Evolutionary conservation across 495 filamentous ascomycete genomes (phyloP).

Genomic region (Barbatosphaeria neglecta): DNA sequence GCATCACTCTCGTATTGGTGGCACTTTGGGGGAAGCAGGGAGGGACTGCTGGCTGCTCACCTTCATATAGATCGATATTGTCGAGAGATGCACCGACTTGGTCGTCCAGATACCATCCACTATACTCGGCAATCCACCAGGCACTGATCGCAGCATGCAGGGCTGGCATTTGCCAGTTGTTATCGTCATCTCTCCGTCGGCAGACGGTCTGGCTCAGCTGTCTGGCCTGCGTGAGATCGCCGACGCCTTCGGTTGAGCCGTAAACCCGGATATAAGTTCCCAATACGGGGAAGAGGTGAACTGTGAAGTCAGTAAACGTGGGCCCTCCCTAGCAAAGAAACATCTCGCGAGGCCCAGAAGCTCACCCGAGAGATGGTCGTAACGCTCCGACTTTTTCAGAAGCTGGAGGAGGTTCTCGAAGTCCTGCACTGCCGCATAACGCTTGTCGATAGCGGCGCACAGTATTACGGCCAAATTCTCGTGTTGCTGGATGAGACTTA

Average conservation of each 20-base stretch:
- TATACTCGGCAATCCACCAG: slow-evolving; percentile 89
- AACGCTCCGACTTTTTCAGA: slow-evolving; percentile 56
- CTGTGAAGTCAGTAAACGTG: slow-evolving; percentile 20
- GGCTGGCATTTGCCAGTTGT: slow-evolving; percentile 54
- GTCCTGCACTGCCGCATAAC: slow-evolving; percentile 55
- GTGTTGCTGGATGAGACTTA: slow-evolving; percentile 71
- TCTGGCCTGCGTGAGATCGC: slow-evolving; percentile 51
- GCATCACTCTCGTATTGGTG: background rate
- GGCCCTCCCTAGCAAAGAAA: too few species aligned
- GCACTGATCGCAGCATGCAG: slow-evolving; percentile 64
- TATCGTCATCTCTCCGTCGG: slow-evolving; percentile 46
- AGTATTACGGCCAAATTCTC: slow-evolving; percentile 72
- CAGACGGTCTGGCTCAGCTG: slow-evolving; percentile 56
- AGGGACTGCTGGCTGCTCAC: slow-evolving; percentile 4
- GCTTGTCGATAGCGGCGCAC: slow-evolving; percentile 62
- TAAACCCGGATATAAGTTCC: slow-evolving; percentile 61
- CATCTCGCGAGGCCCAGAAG: background rate
- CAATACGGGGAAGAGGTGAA: slow-evolving; percentile 72
- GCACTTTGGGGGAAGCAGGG: background rate
- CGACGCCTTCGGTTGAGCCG: slow-evolving; percentile 55
- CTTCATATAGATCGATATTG: slow-evolving; percentile 36
- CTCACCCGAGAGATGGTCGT: slow-evolving; percentile 45
- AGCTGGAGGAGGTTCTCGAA: slow-evolving; percentile 55
- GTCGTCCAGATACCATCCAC: slow-evolving; percentile 72
- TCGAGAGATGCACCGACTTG: slow-evolving; percentile 45